These are phyloP conservation scores for Tricholoma flavovirens DNA, from an alignment of 768 basidiomycete genomes.

Conservation along the genomic window DNA sequence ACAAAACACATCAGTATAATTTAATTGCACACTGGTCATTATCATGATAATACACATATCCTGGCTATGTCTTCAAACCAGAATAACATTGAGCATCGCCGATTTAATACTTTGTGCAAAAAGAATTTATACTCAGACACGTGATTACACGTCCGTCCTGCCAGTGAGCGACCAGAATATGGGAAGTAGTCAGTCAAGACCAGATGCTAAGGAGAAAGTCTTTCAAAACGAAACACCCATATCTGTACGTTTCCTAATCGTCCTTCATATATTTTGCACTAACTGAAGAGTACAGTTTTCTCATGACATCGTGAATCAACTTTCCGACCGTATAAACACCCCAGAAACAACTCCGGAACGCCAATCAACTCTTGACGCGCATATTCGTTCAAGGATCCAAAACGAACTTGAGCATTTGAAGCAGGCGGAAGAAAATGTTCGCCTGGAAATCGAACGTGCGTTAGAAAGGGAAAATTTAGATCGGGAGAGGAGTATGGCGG, in stretches of 20 bases:
- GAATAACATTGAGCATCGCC: too few relatives aligned
- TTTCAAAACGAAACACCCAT: constrained; percentile 49
- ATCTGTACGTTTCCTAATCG: constrained; percentile 33
- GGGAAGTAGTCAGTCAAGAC: constrained; percentile 68
- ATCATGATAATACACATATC: too few relatives aligned
- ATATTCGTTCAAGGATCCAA: constrained; percentile 67
- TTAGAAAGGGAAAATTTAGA: constrained; percentile 88
- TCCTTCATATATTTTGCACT: background rate
- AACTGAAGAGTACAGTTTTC: constrained; percentile 57
- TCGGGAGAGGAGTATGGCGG: constrained; percentile 55
- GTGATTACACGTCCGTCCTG: background rate
- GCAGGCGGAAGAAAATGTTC: constrained; percentile 64
- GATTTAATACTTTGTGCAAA: too few relatives aligned
- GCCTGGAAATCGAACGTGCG: constrained; percentile 66
- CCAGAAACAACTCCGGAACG: constrained; percentile 59
- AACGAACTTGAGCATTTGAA: constrained; percentile 61
- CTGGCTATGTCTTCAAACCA: too few relatives aligned
- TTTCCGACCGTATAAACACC: constrained; percentile 58
- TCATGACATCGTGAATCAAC: constrained; percentile 74
- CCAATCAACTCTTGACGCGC: constrained; percentile 68
- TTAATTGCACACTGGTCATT: too few relatives aligned
- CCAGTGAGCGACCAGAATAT: constrained; percentile 26
- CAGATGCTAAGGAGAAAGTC: constrained; percentile 50
- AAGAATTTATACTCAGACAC: too few relatives aligned
- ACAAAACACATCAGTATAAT: too few relatives aligned